phyloP scores from a whole-genome alignment of 352 stramenopile genomes.

The Thraustochytrium sp. region DNA sequence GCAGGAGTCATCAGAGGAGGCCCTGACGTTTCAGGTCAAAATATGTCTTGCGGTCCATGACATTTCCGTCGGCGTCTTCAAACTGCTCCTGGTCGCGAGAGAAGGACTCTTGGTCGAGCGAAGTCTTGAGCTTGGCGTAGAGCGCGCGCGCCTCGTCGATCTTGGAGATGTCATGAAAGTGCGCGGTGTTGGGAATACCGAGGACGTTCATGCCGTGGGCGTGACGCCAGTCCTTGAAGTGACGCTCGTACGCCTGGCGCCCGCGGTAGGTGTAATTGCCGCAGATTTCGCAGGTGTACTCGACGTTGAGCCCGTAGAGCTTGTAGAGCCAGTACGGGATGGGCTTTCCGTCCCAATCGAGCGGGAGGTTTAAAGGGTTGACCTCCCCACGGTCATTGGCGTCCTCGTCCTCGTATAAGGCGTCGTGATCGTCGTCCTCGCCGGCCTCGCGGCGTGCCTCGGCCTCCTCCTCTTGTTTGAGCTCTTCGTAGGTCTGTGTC shows the following conservation, averaged over 20 bases:
- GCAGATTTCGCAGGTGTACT: conserved; percentile 99
- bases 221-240: conserved; percentile 97
- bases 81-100: conserved; percentile 91
- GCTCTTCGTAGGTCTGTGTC: conserved; percentile 72
- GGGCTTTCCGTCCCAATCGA: conserved; percentile 97
- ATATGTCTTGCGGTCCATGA: conserved; percentile 93
- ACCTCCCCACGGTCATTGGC: conserved; percentile 89
- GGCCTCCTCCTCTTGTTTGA: conserved; percentile 62
- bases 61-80: conserved; percentile 97
- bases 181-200: conserved; percentile 98
- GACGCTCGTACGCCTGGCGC: conserved; percentile 87
- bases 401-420: conserved; percentile 63
- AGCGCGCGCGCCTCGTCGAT: conserved; percentile 89
- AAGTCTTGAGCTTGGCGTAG: conserved; percentile 91
- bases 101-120: conserved; percentile 85
- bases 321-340: conserved; percentile 99
- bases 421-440: conserved; percentile 62
- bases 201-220: conserved; percentile 96
- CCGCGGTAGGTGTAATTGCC: conserved; percentile 97
- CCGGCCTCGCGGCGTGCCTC: conserved; percentile 66
- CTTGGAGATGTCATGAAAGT: conserved; percentile 98
- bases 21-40: conserved; percentile 95
- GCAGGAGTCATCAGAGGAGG: conserved; percentile 67
- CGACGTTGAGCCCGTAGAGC: conserved; percentile 94
- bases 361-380: conserved; percentile 95